Conservation (phyloP, 75 land plant genomes). For the Sequoia sempervirens region DNA sequence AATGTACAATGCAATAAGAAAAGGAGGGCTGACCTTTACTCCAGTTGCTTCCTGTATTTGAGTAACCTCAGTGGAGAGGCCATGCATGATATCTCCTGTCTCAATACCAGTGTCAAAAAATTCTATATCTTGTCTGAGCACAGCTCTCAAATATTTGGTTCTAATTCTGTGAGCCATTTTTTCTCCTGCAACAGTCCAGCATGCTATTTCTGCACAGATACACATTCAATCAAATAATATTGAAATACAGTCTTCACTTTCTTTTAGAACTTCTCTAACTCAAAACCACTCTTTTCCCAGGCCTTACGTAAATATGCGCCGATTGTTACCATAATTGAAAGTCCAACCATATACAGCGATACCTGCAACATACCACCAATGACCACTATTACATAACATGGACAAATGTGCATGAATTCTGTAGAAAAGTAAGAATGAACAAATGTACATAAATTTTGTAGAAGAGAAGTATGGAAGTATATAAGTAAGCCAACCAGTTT, state of each 20-base stretch:
- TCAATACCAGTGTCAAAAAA: constrained; percentile 51
- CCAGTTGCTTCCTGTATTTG: constrained; percentile 61
- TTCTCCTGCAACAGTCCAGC: constrained; percentile 56
- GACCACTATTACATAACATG: not conserved
- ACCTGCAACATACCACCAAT: constrained; percentile 13
- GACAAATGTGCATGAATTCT: not conserved
- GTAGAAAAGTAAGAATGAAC: not conserved
- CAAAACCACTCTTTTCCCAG: not conserved
- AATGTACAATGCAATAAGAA: not conserved
- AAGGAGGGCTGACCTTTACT: constrained; percentile 33
- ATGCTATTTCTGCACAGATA: constrained; percentile 38
- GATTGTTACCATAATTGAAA: constrained; percentile 30
- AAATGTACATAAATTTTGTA: not conserved
- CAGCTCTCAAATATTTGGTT: constrained; percentile 39
- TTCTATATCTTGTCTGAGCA: constrained; percentile 46
- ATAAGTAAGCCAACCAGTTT: not conserved
- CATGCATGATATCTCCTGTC: constrained; percentile 50
- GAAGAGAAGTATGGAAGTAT: not conserved
- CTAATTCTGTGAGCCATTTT: constrained; percentile 37
- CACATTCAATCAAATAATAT: not conserved
- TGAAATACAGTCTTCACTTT: not conserved
- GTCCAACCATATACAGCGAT: constrained; percentile 26
- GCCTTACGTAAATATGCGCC: constrained; percentile 50
- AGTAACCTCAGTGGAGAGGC: constrained; percentile 47
- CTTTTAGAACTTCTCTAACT: not conserved